A percentile compares a stretch with the other conserved stretches of the same genome.
Evolutionary conservation across 192 early-diverging fungal species (phyloP).

Genomic region (Backusella luteola): DNA sequence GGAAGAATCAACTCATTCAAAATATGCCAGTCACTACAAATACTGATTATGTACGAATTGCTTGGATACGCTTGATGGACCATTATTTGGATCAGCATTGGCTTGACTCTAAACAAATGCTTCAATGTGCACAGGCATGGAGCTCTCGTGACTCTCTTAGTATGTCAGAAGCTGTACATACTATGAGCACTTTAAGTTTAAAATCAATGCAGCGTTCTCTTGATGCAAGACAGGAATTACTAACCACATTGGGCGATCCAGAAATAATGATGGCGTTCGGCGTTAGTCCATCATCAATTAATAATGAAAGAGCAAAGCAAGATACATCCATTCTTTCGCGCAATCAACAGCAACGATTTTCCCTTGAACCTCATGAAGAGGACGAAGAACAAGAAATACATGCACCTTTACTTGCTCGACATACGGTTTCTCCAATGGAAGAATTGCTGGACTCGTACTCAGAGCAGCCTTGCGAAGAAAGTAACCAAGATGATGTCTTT

Average conservation of each 20-base stretch:
- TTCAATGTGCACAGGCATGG: conserved; percentile 27
- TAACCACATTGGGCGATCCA: conserved; percentile 12
- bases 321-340: background rate
- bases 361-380: background rate
- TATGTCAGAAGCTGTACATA: conserved; percentile 17
- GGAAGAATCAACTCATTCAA: conserved; percentile 16
- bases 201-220: conserved; percentile 18
- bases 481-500: background rate
- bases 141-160: conserved; percentile 4
- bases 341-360: background rate
- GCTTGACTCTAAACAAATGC: conserved; percentile 25
- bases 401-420: conserved; percentile 9
- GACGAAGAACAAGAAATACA: conserved; percentile 24
- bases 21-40: background rate
- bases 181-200: conserved; percentile 24
- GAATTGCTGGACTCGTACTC: background rate
- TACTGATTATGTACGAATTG: background rate
- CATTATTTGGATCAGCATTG: conserved; percentile 23
- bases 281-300: background rate
- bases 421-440: background rate
- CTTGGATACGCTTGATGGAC: conserved; percentile 17
- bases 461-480: background rate
- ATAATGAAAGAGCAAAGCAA: background rate
- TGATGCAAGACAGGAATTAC: conserved; percentile 23
- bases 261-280: background rate